phyloP scores from a whole-genome alignment of 345 rosid genomes.

The Euclidium syriacum region DNA sequence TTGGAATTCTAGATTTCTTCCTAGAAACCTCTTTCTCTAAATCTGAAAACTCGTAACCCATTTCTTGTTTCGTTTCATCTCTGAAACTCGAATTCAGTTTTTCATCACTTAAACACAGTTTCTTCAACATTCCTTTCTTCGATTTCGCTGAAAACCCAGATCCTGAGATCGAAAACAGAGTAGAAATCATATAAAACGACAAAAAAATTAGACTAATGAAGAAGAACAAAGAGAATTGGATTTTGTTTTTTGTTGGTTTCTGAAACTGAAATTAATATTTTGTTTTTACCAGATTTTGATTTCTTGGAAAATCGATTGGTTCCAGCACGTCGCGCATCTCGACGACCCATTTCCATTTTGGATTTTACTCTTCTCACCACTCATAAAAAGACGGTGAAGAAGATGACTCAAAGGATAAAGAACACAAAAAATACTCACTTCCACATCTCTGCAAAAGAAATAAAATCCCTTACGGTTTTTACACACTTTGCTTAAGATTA shows the following conservation, averaged over 20 bases:
- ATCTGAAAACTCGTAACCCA: slow-evolving; percentile 35
- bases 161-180: slow-evolving; percentile 14
- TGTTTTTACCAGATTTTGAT: slow-evolving; percentile 43
- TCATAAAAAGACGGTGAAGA: not conserved
- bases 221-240: slow-evolving; percentile 6
- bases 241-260: slow-evolving; percentile 23
- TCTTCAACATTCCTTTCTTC: slow-evolving; percentile 51
- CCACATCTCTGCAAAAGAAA: slow-evolving; percentile 18
- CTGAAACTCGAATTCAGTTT: slow-evolving; percentile 26
- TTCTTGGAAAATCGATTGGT: slow-evolving; percentile 46
- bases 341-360: slow-evolving; percentile 57
- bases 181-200: not conserved
- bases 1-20: slow-evolving; percentile 50
- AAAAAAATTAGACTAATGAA: too few relatives aligned
- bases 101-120: slow-evolving; percentile 42
- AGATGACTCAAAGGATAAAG: not conserved
- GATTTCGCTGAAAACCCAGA: slow-evolving; percentile 43
- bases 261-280: not conserved
- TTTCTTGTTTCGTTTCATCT: slow-evolving; percentile 28
- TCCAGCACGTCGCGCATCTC: slow-evolving; percentile 58
- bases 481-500: slow-evolving; percentile 3
- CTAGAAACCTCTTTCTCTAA: slow-evolving; percentile 23
- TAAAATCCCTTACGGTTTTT: not conserved
- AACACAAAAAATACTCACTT: not conserved
- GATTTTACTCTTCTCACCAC: slow-evolving; percentile 16